Conservation (phyloP, 2,329 filamentous ascomycete genomes). For the Penicillium rolfsii region DNA sequence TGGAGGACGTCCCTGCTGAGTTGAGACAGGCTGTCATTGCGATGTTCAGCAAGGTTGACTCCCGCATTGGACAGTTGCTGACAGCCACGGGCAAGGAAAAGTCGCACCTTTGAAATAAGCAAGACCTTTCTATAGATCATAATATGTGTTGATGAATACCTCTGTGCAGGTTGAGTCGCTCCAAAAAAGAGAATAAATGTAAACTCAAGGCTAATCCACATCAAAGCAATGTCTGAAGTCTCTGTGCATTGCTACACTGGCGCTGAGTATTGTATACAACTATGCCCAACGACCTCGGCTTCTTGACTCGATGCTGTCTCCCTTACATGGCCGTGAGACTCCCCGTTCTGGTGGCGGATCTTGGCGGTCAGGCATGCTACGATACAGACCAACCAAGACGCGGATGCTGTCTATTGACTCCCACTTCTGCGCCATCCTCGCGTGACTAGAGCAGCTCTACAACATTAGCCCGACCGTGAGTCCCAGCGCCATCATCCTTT, state of each 20-base stretch:
- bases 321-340: neutral
- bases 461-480: neutral
- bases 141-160: neutral
- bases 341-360: neutral
- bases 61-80: conserved; percentile 22
- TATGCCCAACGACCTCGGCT: neutral
- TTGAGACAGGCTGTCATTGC: conserved; percentile 21
- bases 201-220: too few species aligned
- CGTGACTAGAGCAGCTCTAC: neutral
- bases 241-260: neutral
- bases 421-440: neutral
- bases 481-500: neutral
- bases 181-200: neutral
- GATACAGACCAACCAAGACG: neutral
- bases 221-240: too few species aligned
- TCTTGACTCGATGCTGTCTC: neutral
- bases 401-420: conserved; percentile 1
- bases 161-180: neutral
- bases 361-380: neutral
- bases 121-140: neutral
- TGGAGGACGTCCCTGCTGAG: conserved; percentile 28
- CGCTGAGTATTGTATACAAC: too few species aligned
- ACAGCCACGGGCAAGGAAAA: neutral
- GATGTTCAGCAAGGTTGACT: conserved; percentile 21
- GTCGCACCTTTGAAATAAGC: neutral